Evolutionary conservation across 2,329 filamentous ascomycete genomes (phyloP).

Genomic region (Curvularia sp.): DNA sequence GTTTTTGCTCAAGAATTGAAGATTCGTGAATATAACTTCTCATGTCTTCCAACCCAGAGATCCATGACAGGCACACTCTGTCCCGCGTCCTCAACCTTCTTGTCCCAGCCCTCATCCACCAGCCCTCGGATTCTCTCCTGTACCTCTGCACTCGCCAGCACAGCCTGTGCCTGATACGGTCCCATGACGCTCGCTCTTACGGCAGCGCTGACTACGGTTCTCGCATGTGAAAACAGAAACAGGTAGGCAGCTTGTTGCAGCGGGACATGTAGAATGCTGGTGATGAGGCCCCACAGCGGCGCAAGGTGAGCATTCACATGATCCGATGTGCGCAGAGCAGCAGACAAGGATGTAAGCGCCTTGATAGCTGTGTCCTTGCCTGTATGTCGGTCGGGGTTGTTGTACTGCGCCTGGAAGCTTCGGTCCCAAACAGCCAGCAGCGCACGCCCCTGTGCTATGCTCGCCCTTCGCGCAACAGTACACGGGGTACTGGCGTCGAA

Average conservation of each 20-base stretch:
- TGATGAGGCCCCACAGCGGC: slow-evolving; percentile 73
- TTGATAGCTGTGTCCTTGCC: slow-evolving; percentile 23
- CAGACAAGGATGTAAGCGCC: slow-evolving; percentile 40
- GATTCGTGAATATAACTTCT: slow-evolving; percentile 82
- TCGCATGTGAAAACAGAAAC: slow-evolving; percentile 77
- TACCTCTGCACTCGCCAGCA: slow-evolving; percentile 68
- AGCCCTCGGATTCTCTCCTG: slow-evolving; percentile 64
- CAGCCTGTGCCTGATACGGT: slow-evolving; percentile 78
- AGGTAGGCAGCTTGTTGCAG: slow-evolving; percentile 72
- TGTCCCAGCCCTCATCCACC: slow-evolving; percentile 67
- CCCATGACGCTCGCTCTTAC: slow-evolving; percentile 80
- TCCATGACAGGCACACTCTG: slow-evolving; percentile 81
- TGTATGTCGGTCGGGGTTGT: background rate
- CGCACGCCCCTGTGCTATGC: slow-evolving; percentile 76
- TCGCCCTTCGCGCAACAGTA: slow-evolving; percentile 78
- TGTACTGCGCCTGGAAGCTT: slow-evolving; percentile 60
- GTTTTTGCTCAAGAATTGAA: slow-evolving; percentile 73
- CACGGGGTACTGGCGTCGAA: slow-evolving; percentile 79
- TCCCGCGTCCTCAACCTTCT: slow-evolving; percentile 69
- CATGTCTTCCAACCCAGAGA: slow-evolving; percentile 82
- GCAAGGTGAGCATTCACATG: slow-evolving; percentile 66
- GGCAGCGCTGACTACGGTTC: slow-evolving; percentile 76
- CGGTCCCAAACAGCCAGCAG: slow-evolving; percentile 78
- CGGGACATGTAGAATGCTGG: slow-evolving; percentile 65
- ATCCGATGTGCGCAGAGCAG: slow-evolving; percentile 37